phyloP scores from a whole-genome alignment of 2,329 filamentous ascomycete genomes.

The Aphanoascus verrucosus region DNA sequence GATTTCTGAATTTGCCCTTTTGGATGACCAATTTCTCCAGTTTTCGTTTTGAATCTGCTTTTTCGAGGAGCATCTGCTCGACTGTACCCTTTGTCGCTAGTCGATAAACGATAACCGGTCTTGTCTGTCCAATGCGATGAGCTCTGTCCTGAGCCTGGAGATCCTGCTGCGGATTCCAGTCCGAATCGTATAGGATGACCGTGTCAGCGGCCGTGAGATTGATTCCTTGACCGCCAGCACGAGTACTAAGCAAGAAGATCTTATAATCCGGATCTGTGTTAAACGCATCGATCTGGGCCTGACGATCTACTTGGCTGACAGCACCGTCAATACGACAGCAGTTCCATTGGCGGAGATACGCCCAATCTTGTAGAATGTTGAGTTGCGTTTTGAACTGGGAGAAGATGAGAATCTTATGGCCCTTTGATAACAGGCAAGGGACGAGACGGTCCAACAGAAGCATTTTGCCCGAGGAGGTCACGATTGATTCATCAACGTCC shows the following conservation, averaged over 20 bases:
- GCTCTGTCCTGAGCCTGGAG: slow-evolving; percentile 92
- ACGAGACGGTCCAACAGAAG: slow-evolving; percentile 80
- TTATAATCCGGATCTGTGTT: slow-evolving; percentile 55
- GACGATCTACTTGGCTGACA: slow-evolving; percentile 62
- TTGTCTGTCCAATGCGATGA: slow-evolving; percentile 86
- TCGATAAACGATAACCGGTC: slow-evolving; percentile 85
- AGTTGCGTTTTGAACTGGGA: slow-evolving; percentile 93
- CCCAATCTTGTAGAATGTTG: slow-evolving; percentile 82
- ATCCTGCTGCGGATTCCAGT: slow-evolving; percentile 95
- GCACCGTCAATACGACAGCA: slow-evolving; percentile 85
- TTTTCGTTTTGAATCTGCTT: slow-evolving; percentile 80
- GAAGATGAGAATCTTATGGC: slow-evolving; percentile 90
- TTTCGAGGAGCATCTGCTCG: slow-evolving; percentile 74
- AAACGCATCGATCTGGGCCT: slow-evolving; percentile 61
- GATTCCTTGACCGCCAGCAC: slow-evolving; percentile 94
- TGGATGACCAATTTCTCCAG: slow-evolving; percentile 93
- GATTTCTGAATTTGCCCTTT: slow-evolving; percentile 71
- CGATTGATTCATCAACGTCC: slow-evolving; percentile 64
- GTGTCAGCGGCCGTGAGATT: slow-evolving; percentile 98
- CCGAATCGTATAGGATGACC: slow-evolving; percentile 90
- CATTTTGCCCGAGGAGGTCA: slow-evolving; percentile 92
- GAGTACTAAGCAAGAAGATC: slow-evolving; percentile 78
- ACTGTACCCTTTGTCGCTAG: slow-evolving; percentile 89
- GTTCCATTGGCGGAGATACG: slow-evolving; percentile 67
- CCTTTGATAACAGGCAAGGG: slow-evolving; percentile 58